Percentiles rank a stretch among this genome's conserved stretches.
Evolutionary conservation across 805 yeast genomes (phyloP).

Genomic region (Ogataea pilisensis): DNA sequence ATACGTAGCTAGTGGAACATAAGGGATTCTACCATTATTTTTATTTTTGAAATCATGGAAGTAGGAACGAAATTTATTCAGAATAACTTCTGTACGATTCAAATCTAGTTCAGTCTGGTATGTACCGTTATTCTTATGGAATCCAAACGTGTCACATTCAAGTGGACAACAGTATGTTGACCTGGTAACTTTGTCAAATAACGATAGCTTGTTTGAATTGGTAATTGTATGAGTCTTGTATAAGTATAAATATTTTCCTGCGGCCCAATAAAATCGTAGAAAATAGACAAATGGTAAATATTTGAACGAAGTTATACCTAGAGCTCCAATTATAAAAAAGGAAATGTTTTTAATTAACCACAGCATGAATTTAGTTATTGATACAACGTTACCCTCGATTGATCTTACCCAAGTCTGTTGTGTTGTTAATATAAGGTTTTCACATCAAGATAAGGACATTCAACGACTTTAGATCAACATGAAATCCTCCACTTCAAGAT

Average conservation of each 20-base stretch:
- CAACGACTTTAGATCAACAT: too few relatives aligned
- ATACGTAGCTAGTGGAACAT: constrained; percentile 74
- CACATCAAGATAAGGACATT: too few relatives aligned
- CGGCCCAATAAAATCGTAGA: constrained; percentile 53
- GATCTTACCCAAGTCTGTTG: too few relatives aligned
- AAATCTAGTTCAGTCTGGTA: constrained; percentile 80
- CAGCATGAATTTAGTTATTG: background rate
- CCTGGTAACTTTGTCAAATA: constrained; percentile 9
- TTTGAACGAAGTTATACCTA: constrained; percentile 46
- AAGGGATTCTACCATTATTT: constrained; percentile 41
- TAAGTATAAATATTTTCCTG: constrained; percentile 38
- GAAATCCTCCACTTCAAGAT: too few relatives aligned
- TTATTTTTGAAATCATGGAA: constrained; percentile 21
- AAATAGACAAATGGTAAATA: constrained; percentile 65
- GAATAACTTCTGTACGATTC: constrained; percentile 62
- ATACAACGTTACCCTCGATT: background rate
- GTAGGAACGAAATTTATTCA: constrained; percentile 40
- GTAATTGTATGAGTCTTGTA: constrained; percentile 25
- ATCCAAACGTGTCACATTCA: constrained; percentile 74
- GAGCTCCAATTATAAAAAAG: background rate
- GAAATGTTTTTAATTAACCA: background rate
- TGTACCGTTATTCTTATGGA: constrained; percentile 86
- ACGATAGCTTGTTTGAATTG: background rate
- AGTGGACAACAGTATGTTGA: constrained; percentile 51
- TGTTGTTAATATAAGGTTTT: too few relatives aligned